These are phyloP conservation scores for Russula dissimulans DNA, from an alignment of 768 basidiomycete species.

Conservation along the genomic window DNA sequence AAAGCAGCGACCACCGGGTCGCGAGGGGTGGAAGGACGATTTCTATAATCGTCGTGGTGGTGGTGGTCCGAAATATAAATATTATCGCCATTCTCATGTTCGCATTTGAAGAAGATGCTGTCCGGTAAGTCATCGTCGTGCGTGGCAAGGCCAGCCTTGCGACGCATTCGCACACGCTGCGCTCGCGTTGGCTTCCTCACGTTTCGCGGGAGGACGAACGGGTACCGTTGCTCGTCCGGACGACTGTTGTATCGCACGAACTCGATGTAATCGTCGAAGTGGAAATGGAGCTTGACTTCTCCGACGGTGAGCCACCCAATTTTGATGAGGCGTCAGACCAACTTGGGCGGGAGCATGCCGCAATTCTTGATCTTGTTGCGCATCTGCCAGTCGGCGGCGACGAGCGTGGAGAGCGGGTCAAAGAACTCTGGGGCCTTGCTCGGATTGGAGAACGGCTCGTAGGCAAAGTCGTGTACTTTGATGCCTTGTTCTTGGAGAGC, in stretches of 20 bases:
- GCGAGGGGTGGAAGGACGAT: not conserved
- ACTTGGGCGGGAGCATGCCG: slow-evolving; percentile 18
- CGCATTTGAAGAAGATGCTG: slow-evolving; percentile 17
- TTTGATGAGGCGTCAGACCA: slow-evolving; percentile 24
- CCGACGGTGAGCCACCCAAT: slow-evolving; percentile 23
- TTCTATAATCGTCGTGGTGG: too few species aligned
- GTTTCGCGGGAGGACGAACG: slow-evolving; percentile 17
- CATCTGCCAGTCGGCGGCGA: slow-evolving; percentile 25
- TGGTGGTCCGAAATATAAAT: too few species aligned
- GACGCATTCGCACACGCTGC: slow-evolving; percentile 20
- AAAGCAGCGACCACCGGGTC: too few species aligned
- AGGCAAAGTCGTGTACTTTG: slow-evolving; percentile 28
- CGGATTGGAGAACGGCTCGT: slow-evolving; percentile 16
- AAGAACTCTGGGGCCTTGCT: slow-evolving; percentile 22
- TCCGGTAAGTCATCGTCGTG: slow-evolving; percentile 21
- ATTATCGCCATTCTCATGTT: too few species aligned
- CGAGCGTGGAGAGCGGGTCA: slow-evolving; percentile 21
- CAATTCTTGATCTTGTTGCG: slow-evolving; percentile 12
- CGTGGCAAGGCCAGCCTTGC: slow-evolving; percentile 4
- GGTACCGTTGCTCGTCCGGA: slow-evolving; percentile 21
- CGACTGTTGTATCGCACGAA: slow-evolving; percentile 20
- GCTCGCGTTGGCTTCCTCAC: slow-evolving; percentile 21
- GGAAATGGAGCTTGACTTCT: slow-evolving; percentile 22
- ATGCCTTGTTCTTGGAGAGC: slow-evolving; percentile 22
- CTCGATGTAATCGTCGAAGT: slow-evolving; percentile 17